Evolutionary conservation across 495 filamentous ascomycete species (phyloP).

Genomic region (Penicillium robsamsonii): DNA sequence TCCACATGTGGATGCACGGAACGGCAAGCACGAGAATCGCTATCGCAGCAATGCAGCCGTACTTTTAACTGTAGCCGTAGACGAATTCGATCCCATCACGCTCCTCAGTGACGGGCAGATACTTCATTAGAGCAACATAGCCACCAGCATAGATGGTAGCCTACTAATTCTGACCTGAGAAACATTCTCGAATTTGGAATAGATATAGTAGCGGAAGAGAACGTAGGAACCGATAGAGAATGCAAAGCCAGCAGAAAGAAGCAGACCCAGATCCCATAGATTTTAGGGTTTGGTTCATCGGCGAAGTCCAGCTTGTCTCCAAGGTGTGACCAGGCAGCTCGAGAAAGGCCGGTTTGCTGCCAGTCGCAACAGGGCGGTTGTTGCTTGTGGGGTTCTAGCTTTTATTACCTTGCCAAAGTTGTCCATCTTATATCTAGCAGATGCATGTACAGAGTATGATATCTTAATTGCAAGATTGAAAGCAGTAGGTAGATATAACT

Average conservation of each 20-base stretch:
- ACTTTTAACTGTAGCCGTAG: constrained; percentile 57
- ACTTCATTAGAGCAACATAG: constrained; percentile 48
- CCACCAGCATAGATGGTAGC: constrained; percentile 41
- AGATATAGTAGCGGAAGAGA: constrained; percentile 24
- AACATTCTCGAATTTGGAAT: constrained; percentile 30
- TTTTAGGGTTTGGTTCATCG: background rate
- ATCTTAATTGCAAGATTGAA: too few relatives aligned
- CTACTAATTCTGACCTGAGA: constrained; percentile 37
- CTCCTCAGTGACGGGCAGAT: constrained; percentile 46
- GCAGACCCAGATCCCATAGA: constrained; percentile 41
- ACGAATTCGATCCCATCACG: constrained; percentile 54
- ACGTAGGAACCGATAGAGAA: constrained; percentile 33
- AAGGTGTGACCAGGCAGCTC: background rate
- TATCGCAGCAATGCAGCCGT: constrained; percentile 52
- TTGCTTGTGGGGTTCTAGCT: too few relatives aligned
- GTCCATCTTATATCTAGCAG: too few relatives aligned
- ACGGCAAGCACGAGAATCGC: constrained; percentile 30
- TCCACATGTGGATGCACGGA: constrained; percentile 37
- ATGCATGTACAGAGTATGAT: too few relatives aligned
- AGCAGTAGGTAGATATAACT: too few relatives aligned
- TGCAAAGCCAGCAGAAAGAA: constrained; percentile 46
- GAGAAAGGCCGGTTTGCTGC: background rate
- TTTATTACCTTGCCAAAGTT: too few relatives aligned
- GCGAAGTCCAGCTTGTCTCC: background rate
- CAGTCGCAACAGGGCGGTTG: background rate